Base-by-base conservation (phyloP, 805 yeast species). In the Hanseniaspora clermontiae region DNA sequence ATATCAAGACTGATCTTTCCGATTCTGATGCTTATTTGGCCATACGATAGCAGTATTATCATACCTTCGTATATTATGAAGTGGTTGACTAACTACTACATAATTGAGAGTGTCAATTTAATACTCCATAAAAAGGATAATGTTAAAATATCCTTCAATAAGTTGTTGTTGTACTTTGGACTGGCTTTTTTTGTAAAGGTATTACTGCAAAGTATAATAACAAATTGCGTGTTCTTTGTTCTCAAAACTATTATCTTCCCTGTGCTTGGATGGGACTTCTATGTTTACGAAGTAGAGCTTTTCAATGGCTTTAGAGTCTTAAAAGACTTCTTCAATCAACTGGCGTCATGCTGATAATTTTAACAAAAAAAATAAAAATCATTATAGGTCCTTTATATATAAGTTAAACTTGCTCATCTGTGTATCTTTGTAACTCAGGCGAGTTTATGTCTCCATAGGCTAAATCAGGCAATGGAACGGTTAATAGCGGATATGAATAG, bases 21-120 rank as follows among this genome's bases (percentile, higher is more conserved):
- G 0, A 84, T 93, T 19, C 74, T 93, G 37, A 91, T 91, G 90
- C 73, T 93, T 36, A 91, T 93, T 38, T 93, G 99, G 99, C 93
- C 95, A 0, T 93, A 93, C 64, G 96, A 93, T 65, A 43, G 48
- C 43, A 53, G 57, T 40, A 78, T 85, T n/a, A 74, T 83, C 1
- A 74, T 84, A 3, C 83, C 84, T 0, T 76, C 81, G 20, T 71
- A 73, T 6, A 70, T 81, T 10, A 84, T 86, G 34, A 77, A 77
- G 58, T 72, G 80, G 61, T 77, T 83, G 3, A 83, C 85, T 0
- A 76, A 76, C 46, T 66, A 83, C 52, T 83, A 79, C 60, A 73
- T 80, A n/a, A 69, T 83, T 7, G 95, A 87, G 63, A 82, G 89
- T 0, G 63, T 82, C 37, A 68, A 73, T 27, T 74, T 78, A 11